Evolutionary conservation across 768 basidiomycete species (phyloP).

Genomic region (Boletus reticuloceps): DNA sequence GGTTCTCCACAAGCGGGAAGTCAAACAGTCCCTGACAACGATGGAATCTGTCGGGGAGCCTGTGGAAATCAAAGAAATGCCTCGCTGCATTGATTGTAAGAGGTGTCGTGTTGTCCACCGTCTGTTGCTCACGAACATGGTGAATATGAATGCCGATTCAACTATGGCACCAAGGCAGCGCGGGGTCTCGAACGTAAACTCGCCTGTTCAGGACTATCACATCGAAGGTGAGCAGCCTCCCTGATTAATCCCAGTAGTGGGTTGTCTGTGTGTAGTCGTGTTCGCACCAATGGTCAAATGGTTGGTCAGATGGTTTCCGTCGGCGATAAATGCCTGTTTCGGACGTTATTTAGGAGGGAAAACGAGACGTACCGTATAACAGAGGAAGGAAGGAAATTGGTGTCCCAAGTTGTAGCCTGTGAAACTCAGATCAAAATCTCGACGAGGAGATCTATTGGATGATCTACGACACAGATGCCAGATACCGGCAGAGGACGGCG

Average conservation of each 20-base stretch:
- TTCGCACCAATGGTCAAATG: slow-evolving; percentile 25
- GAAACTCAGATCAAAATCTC: background rate
- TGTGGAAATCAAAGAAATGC: slow-evolving; percentile 12
- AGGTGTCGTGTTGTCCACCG: background rate
- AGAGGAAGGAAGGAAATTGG: slow-evolving; percentile 13
- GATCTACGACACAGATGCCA: no score
- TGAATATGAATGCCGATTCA: slow-evolving; percentile 15
- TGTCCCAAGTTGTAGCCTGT: slow-evolving; percentile 23
- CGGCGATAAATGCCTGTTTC: slow-evolving; percentile 12
- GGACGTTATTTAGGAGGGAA: background rate
- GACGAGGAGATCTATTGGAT: background rate
- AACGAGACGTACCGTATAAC: slow-evolving; percentile 11
- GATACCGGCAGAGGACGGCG: no score
- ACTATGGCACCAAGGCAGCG: slow-evolving; percentile 12
- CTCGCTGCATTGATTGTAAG: slow-evolving; percentile 6
- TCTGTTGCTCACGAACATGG: slow-evolving; percentile 24
- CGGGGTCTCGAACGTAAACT: slow-evolving; percentile 12
- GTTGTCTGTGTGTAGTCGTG: slow-evolving; percentile 1
- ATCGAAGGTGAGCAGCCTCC: slow-evolving; percentile 15
- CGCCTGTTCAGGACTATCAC: slow-evolving; percentile 12
- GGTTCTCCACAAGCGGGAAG: background rate
- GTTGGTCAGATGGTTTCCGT: slow-evolving; percentile 24
- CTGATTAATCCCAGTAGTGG: slow-evolving; percentile 17
- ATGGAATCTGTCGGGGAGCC: slow-evolving; percentile 13
- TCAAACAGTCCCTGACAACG: slow-evolving; percentile 13